These are phyloP conservation scores for Dryas alaskensis DNA, from an alignment of 306 rosid genomes.

Conservation along the genomic window DNA sequence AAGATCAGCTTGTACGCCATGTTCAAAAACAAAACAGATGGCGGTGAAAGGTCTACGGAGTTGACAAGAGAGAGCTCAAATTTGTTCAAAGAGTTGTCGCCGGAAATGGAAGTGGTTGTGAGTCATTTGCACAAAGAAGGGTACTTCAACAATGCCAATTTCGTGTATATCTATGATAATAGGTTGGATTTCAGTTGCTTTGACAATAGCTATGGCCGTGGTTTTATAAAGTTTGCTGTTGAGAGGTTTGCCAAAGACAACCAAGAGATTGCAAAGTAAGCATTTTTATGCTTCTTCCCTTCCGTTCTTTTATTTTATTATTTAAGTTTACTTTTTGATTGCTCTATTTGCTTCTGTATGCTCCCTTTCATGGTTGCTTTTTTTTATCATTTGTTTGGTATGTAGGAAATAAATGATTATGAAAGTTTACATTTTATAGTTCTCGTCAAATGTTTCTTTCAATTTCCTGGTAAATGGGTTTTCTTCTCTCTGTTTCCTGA, in stretches of 20 bases:
- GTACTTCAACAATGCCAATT: conserved; percentile 59
- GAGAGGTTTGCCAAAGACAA: conserved; percentile 52
- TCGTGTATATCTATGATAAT: conserved; percentile 20
- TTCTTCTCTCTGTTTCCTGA: not conserved
- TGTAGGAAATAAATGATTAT: not conserved
- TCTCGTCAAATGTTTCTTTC: not conserved
- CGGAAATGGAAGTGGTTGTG: conserved; percentile 51
- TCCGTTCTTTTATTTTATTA: not conserved
- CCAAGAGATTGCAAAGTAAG: conserved; percentile 76
- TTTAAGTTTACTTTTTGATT: not conserved
- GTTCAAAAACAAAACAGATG: conserved; percentile 26
- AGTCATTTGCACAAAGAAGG: conserved; percentile 50
- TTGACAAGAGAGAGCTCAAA: conserved; percentile 23
- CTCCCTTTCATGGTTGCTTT: not conserved
- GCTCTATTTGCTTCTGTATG: not conserved
- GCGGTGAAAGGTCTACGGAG: not conserved
- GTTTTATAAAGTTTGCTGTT: conserved; percentile 44
- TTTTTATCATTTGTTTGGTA: not conserved
- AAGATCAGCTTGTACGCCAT: conserved; percentile 24
- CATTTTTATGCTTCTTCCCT: not conserved
- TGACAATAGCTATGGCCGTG: conserved; percentile 31
- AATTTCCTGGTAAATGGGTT: not conserved
- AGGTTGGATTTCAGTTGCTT: conserved; percentile 52
- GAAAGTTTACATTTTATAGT: not conserved
- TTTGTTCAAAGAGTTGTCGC: conserved; percentile 44